phyloP scores from a whole-genome alignment of 1,139 yeast species.

The Saccharomyces hybrid region DNA sequence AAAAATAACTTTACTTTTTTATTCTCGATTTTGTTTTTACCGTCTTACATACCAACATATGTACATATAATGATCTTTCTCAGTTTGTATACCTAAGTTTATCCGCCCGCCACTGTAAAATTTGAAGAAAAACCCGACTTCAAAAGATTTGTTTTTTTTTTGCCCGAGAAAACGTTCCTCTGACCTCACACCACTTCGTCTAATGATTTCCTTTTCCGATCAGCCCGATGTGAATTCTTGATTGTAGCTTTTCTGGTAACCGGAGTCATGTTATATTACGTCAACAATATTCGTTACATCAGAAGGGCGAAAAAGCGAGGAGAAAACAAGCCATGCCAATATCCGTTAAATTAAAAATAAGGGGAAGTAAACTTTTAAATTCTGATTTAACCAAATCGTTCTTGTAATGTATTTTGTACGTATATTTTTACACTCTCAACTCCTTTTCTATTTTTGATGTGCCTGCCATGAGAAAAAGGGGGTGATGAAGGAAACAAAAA shows the following conservation, averaged over 20 bases:
- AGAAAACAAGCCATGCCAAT: not conserved
- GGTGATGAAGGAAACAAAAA: not conserved
- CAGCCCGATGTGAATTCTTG: not conserved
- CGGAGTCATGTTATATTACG: not conserved
- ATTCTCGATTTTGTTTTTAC: not conserved
- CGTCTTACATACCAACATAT: not conserved
- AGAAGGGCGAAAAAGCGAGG: not conserved
- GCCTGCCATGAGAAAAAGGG: not conserved
- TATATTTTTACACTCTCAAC: not conserved
- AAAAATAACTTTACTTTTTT: not conserved
- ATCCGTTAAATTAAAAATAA: not conserved
- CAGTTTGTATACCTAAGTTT: not conserved
- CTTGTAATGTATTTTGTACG: not conserved
- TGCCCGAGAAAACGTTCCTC: too few species aligned
- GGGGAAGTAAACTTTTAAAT: not conserved
- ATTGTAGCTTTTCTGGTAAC: not conserved
- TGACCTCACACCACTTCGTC: too few species aligned
- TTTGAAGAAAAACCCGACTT: too few species aligned
- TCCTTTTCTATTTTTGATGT: not conserved
- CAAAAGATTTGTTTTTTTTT: too few species aligned
- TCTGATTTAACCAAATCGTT: too few species aligned
- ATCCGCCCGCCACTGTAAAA: not conserved
- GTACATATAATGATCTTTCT: conserved; percentile 1
- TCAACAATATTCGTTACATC: not conserved
- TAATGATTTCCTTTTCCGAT: not conserved